Percentiles rank a stretch among this genome's conserved stretches.
phyloP scores from a whole-genome alignment of 2,329 filamentous ascomycete genomes.

The Didymellaceae sp. region DNA sequence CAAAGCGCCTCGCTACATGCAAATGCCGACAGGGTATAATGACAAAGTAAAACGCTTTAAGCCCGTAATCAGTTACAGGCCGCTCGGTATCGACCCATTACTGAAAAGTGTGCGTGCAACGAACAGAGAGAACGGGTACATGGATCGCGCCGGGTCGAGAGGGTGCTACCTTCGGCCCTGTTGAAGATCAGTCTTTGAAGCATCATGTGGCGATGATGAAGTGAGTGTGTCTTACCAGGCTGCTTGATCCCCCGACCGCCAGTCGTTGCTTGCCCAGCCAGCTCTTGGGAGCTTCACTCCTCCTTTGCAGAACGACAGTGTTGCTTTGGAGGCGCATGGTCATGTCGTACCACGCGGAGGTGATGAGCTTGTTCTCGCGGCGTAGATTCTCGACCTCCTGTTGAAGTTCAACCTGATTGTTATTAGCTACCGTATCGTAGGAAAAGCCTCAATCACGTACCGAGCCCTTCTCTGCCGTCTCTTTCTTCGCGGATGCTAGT shows the following conservation, averaged over 20 bases:
- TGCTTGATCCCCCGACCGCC: slow-evolving; percentile 45
- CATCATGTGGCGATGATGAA: neutral
- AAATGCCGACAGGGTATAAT: slow-evolving; percentile 21
- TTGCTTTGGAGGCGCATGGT: slow-evolving; percentile 81
- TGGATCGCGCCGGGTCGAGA: slow-evolving; percentile 19
- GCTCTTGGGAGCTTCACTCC: slow-evolving; percentile 76
- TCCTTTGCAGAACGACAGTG: slow-evolving; percentile 76
- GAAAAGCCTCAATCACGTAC: slow-evolving; percentile 27
- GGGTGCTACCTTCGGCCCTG: slow-evolving; percentile 31
- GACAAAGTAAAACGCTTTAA: slow-evolving; percentile 17
- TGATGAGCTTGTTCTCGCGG: slow-evolving; percentile 78
- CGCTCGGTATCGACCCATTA: neutral
- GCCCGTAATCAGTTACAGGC: neutral
- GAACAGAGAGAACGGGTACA: slow-evolving; percentile 16
- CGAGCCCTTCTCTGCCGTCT: slow-evolving; percentile 46
- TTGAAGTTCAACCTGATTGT: slow-evolving; percentile 39
- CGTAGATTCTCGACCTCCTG: slow-evolving; percentile 70
- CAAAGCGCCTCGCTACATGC: slow-evolving; percentile 17
- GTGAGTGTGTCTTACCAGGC: slow-evolving; percentile 21
- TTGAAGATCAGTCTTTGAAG: neutral
- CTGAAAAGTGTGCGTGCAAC: slow-evolving; percentile 2
- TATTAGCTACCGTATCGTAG: slow-evolving; percentile 1
- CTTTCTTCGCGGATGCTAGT: slow-evolving; percentile 44
- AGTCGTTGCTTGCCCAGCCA: slow-evolving; percentile 83
- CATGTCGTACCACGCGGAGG: slow-evolving; percentile 87